Evolutionary conservation across 371 early-diverging fungal species (phyloP).

Genomic region (Mortierella sp.): DNA sequence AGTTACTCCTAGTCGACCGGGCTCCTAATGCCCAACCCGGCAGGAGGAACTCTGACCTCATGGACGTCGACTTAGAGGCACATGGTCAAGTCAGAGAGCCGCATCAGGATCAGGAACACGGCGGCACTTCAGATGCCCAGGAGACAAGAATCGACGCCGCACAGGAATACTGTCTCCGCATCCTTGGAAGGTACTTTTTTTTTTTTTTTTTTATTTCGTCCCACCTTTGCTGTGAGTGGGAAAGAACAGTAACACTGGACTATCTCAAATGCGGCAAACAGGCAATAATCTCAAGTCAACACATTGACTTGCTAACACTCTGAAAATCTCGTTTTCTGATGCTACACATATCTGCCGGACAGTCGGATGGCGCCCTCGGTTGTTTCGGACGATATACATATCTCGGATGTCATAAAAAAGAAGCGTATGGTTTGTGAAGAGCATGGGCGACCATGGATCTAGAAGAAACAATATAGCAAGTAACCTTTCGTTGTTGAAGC

Average conservation of each 20-base stretch:
- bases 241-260: too few species aligned
- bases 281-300: too few species aligned
- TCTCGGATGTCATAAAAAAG: conserved; percentile 75
- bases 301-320: background rate
- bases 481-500: background rate
- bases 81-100: background rate
- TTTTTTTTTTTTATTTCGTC: background rate
- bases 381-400: conserved; percentile 66
- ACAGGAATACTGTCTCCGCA: conserved; percentile 56
- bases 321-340: background rate
- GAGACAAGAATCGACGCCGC: conserved; percentile 42
- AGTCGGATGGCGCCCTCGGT: conserved; percentile 72
- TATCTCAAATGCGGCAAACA: too few species aligned
- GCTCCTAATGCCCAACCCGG: too few species aligned
- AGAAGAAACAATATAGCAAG: too few species aligned
- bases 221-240: too few species aligned
- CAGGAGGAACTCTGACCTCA: conserved; percentile 18
- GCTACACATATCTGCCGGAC: background rate
- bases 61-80: conserved; percentile 36
- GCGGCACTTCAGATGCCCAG: background rate
- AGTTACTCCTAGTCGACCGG: conserved; percentile 5
- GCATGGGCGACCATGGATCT: background rate
- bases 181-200: conserved; percentile 55
- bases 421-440: conserved; percentile 58
- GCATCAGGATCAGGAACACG: conserved; percentile 3